Evolutionary conservation across 192 early-diverging fungal species (phyloP).

Genomic region (Gamsiella multidivaricata): DNA sequence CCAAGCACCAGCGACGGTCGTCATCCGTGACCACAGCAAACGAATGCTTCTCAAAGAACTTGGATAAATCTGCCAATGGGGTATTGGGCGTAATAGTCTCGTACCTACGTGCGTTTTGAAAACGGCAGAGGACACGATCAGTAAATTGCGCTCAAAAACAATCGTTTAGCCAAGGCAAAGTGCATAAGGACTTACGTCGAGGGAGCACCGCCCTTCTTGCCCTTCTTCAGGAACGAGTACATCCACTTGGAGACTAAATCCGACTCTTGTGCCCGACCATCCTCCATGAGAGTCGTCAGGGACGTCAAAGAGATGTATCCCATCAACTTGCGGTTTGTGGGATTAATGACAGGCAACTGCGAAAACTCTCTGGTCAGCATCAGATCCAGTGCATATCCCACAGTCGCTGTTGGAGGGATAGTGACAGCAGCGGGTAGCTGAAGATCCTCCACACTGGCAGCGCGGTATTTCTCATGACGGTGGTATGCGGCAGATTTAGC

Average conservation of each 20-base stretch:
- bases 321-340: conserved; percentile 70
- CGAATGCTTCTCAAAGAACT: conserved; percentile 85
- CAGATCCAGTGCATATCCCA: conserved; percentile 74
- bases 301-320: conserved; percentile 80
- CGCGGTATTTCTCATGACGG: conserved; percentile 76
- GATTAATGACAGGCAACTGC: conserved; percentile 82
- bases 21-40: conserved; percentile 87
- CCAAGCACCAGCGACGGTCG: conserved; percentile 82
- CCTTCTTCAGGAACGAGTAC: conserved; percentile 67
- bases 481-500: conserved; percentile 66
- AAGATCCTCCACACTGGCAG: conserved; percentile 85
- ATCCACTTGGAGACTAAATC: conserved; percentile 71
- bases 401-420: conserved; percentile 65
- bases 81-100: conserved; percentile 85
- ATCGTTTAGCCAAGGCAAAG: too few species aligned
- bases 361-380: conserved; percentile 89
- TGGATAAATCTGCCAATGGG: conserved; percentile 77
- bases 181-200: conserved; percentile 24
- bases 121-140: too few species aligned
- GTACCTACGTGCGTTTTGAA: too few species aligned
- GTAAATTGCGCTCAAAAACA: too few species aligned
- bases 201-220: conserved; percentile 19
- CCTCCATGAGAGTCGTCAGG: conserved; percentile 67
- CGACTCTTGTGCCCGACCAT: conserved; percentile 55
- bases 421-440: conserved; percentile 85